Evolutionary conservation across 176 grass and related monocot genomes (phyloP), one percentile per base, ranked within the genome.

Genomic region (Phoenix roebelenii): DNA sequence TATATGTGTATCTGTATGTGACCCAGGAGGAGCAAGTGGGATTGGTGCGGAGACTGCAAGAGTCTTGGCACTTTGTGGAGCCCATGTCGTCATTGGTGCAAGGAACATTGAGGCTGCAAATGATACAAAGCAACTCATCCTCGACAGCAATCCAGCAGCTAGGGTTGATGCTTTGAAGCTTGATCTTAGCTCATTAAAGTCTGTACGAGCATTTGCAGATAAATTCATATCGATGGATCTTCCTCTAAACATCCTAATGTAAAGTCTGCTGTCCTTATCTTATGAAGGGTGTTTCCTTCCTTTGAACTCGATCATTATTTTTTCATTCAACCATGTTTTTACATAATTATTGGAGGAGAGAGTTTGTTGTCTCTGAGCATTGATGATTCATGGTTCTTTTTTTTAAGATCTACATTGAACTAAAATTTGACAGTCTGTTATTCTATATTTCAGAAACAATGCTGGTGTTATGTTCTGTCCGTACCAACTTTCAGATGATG

Each of bases 401-500:
- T 39, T 44, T 44, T 44, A 44, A 44, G 35, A 44, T 44, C 35
- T 14, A 10, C 35, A 44, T 44, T 44, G 35, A 44, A 44, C 35
- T 44, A 14, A 44, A 44, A 12, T 44, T 44, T 44, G 35, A 44
- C 35, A 44, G 7, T 10, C 35, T 44, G 1, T 44, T 44, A 44
- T 44, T 44, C 10, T 14, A 12, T 44, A 44, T 44, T 82, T 51
- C 74, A 96, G 92, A 82, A 96, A 96, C 59, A 96, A 96, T 64
- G 87, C 92, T 58, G 92, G 92, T 50, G 81, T 96, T 15, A 96
- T 96, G 92, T 88, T 90, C 62, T 96, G 92, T 61, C 92, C 92
- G 49, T 91, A 84, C 66, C 57, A 80, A 82, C 78, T 96, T 70
- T 96, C 92, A 59, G 71, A 75, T 71, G 92, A 96, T 77, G 87